Conservation (phyloP, 208 protist genomes). For the Herpetomonas samuelpessoai region DNA sequence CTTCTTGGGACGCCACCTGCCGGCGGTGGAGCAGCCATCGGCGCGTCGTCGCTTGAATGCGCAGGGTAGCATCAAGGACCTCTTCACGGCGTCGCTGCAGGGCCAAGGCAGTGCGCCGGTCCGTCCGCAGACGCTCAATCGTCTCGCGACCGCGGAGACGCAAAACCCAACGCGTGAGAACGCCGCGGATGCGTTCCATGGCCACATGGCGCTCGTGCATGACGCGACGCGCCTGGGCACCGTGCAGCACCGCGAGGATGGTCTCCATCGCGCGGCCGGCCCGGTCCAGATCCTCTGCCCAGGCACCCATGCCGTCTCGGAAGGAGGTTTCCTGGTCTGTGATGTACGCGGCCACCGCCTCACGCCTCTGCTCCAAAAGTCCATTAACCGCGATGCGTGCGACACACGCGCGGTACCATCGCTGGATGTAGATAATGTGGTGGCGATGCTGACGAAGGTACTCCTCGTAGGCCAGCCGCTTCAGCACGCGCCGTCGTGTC, state of each 20-base stretch:
- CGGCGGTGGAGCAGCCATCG: slow-evolving; percentile 24
- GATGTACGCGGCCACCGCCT: slow-evolving; percentile 30
- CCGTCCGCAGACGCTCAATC: slow-evolving; percentile 25
- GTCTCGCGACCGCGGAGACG: slow-evolving; percentile 19
- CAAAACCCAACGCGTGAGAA: slow-evolving; percentile 36
- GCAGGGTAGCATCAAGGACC: slow-evolving; percentile 38
- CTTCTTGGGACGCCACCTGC: slow-evolving; percentile 15
- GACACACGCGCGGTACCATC: slow-evolving; percentile 35
- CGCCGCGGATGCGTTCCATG: slow-evolving; percentile 22
- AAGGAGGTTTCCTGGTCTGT: slow-evolving; percentile 17
- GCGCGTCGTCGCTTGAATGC: slow-evolving; percentile 47
- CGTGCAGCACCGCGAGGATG: slow-evolving; percentile 52
- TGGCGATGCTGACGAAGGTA: slow-evolving; percentile 5
- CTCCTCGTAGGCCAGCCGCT: slow-evolving; percentile 31
- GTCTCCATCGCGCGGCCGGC: slow-evolving; percentile 17
- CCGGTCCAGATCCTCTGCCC: slow-evolving; percentile 7
- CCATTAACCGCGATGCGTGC: slow-evolving; percentile 9
- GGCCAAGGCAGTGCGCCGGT: slow-evolving; percentile 7
- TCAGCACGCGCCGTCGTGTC: slow-evolving; percentile 20
- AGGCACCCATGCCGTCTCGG: slow-evolving; percentile 17
- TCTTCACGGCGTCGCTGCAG: slow-evolving; percentile 47
- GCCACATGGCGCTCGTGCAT: slow-evolving; percentile 14
- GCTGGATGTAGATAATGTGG: slow-evolving; percentile 27
- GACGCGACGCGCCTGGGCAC: slow-evolving; percentile 27
- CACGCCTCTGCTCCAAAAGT: slow-evolving; percentile 14